Evolutionary conservation across 1,139 yeast genomes (phyloP).

Genomic region (Blastobotrys ciferrii): DNA sequence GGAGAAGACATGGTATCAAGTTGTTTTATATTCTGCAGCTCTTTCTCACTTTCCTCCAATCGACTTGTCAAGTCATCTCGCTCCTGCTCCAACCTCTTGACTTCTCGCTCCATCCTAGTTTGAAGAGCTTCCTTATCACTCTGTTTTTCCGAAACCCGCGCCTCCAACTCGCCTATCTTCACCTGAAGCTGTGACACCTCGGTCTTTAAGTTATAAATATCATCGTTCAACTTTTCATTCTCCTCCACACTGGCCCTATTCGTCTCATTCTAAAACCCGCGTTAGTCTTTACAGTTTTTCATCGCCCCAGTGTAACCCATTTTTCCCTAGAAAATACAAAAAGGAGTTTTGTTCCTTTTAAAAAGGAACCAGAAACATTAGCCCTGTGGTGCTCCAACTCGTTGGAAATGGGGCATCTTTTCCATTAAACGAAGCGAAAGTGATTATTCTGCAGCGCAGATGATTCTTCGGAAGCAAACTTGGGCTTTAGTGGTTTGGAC

Average conservation of each 20-base stretch:
- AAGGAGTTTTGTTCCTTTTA: too few relatives aligned
- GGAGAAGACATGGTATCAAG: background rate
- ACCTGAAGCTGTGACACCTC: background rate
- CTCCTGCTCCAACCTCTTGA: slow-evolving; percentile 16
- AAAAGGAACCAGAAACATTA: too few relatives aligned
- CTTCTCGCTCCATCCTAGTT: slow-evolving; percentile 12
- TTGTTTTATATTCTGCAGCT: background rate
- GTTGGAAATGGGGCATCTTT: too few relatives aligned
- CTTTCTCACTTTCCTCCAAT: slow-evolving; percentile 4
- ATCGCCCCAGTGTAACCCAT: too few relatives aligned
- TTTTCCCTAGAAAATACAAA: too few relatives aligned
- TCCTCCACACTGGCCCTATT: background rate
- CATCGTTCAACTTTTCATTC: background rate
- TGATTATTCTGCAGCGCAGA: too few relatives aligned
- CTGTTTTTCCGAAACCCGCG: slow-evolving; percentile 10
- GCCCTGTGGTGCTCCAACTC: too few relatives aligned
- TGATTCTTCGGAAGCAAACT: too few relatives aligned
- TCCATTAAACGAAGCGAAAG: too few relatives aligned
- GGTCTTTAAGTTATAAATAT: background rate
- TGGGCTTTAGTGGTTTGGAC: too few relatives aligned
- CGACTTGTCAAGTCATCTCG: slow-evolving; percentile 5
- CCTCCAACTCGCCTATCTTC: slow-evolving; percentile 11
- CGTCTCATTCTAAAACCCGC: background rate
- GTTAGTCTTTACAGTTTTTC: too few relatives aligned
- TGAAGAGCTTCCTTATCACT: slow-evolving; percentile 18